Base-by-base conservation (phyloP, 345 rosid genomes). In the Barbarea vulgaris region DNA sequence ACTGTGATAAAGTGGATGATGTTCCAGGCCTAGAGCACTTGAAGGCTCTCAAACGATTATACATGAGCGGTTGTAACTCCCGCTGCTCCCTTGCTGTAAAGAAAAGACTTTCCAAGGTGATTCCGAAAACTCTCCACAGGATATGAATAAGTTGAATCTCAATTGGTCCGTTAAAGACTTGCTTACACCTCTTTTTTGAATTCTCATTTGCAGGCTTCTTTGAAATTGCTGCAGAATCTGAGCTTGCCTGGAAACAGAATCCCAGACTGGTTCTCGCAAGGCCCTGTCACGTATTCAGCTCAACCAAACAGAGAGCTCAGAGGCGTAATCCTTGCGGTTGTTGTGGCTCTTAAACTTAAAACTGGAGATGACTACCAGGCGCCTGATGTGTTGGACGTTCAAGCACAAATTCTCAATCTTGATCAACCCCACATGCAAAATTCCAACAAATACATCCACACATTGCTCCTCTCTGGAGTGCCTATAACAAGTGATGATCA, bases 161-260 rank as follows among this genome's bases (percentile, higher is more conserved):
- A 34, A 3, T n/a, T n/a, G 3, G 47, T 30, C 1, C 46, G 52
- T 57, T n/a, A 22, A 15, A 15, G 47, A 33, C 37, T 47, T 68
- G n/a, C 59, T 70, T 69, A 11, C 4, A 39, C 5, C 15, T 37
- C 15, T 39, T 6, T 39, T 42, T 42, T 6, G 48, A 14, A 42
- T 17, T 48, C 11, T 64, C n/a, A 44, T 9, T 9, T 56, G 67
- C 79, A 88, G 90, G 89, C 57, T 67, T 72, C 53, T 69, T 36
- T 87, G 70, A 89, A 75, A 81, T 69, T 72, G 53, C 25, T 89
- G 37, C 28, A 18, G 69, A 54, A 77, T 72, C 76, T 86, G 37
- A 85, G 88, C 60, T 71, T 91, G 68, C 92, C 94, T 13, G 94
- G 92, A 57, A 83, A 84, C 64, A 76, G 65, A 41, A 72, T 85